Percentiles rank a stretch among this genome's conserved stretches.
phyloP scores from a whole-genome alignment of 2,329 filamentous ascomycete species.

The Balansia obtecta region DNA sequence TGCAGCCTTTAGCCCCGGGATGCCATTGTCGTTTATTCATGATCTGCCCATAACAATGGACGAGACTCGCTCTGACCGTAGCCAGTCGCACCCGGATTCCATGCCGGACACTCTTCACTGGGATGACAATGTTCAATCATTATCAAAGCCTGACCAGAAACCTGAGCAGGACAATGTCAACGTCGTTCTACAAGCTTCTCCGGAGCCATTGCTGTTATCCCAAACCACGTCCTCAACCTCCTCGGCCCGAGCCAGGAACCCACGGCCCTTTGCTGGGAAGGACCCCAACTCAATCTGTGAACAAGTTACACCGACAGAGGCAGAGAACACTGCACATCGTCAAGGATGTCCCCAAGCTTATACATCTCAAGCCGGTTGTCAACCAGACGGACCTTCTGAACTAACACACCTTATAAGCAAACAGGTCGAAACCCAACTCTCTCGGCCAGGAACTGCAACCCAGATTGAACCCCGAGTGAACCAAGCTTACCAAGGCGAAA shows the following conservation, averaged over 20 bases:
- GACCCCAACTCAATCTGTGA: conserved; percentile 37
- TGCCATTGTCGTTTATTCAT: conserved; percentile 22
- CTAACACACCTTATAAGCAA: conserved; percentile 10
- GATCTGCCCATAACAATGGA: conserved; percentile 17
- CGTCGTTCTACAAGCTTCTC: conserved; percentile 32
- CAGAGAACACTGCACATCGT: no score
- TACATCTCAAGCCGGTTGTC: not conserved
- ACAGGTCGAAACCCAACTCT: conserved; percentile 4
- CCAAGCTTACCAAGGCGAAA: conserved; percentile 8
- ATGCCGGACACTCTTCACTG: conserved; percentile 46
- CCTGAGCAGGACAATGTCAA: conserved; percentile 11
- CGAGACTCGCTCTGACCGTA: conserved; percentile 1
- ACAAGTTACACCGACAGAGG: not conserved
- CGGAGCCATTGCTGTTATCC: conserved; percentile 38
- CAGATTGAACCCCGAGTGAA: conserved; percentile 16
- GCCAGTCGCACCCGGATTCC: conserved; percentile 21
- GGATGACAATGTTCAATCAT: conserved; percentile 30
- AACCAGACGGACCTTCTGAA: conserved; percentile 14
- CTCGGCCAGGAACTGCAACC: conserved; percentile 12
- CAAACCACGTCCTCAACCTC: conserved; percentile 40
- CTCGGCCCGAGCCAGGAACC: conserved; percentile 36
- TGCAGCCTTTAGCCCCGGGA: conserved; percentile 20
- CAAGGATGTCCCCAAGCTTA: no score
- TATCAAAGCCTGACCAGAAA: conserved; percentile 13
- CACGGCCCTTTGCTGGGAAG: conserved; percentile 42